These are phyloP conservation scores for Suhomyces sp. DNA, from an alignment of 805 yeast genomes.

Conservation along the genomic window DNA sequence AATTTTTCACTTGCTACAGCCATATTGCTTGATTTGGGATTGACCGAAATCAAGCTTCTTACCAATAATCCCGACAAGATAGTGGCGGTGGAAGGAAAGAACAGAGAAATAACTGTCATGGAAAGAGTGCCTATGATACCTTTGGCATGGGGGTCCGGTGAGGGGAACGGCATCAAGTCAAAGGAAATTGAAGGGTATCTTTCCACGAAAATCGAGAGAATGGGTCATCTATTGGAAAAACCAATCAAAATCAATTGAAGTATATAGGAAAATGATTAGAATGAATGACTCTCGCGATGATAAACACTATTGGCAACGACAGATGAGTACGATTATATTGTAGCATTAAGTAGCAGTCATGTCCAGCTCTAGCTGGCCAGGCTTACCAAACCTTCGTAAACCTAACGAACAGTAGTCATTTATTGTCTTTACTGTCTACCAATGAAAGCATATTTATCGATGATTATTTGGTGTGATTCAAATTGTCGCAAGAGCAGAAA, in stretches of 20 bases:
- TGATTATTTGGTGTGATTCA: not conserved
- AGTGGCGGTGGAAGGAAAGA: constrained; percentile 87
- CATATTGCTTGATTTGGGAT: constrained; percentile 78
- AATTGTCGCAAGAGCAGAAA: not conserved
- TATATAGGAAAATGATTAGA: not conserved
- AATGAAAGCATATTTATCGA: not conserved
- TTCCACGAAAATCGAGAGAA: constrained; percentile 89
- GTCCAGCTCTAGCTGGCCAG: not conserved
- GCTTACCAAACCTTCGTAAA: not conserved
- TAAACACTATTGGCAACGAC: not conserved
- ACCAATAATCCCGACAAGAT: constrained; percentile 97
- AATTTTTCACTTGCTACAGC: constrained; percentile 93
- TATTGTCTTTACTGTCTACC: not conserved
- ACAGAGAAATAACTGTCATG: constrained; percentile 67
- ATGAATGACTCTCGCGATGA: not conserved
- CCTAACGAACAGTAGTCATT: not conserved
- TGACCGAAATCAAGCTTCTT: constrained; percentile 66
- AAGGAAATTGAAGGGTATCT: constrained; percentile 90
- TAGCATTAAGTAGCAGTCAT: too few species aligned
- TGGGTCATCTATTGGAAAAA: constrained; percentile 86
- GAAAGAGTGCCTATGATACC: constrained; percentile 98
- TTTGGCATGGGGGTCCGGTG: constrained; percentile 65
- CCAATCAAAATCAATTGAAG: constrained; percentile 23
- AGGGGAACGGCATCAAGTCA: constrained; percentile 66
- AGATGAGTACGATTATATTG: too few species aligned